Base-by-base conservation (phyloP, 2,329 filamentous ascomycete genomes). In the Raffaelea deltoideospora region DNA sequence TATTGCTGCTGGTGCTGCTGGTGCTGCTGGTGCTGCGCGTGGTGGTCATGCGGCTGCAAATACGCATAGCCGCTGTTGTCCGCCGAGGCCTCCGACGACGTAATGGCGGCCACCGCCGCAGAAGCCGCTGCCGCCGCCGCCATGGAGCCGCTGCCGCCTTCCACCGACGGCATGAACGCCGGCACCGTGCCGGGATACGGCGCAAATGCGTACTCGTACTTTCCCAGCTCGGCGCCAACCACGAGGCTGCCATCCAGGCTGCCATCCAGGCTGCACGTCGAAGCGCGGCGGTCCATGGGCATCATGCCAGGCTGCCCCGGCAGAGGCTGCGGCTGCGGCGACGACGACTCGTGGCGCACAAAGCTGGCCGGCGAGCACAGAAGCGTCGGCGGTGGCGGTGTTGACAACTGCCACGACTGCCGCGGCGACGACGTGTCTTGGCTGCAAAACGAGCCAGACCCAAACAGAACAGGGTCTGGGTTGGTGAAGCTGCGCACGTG, bases 131-230 rank as follows among this genome's bases (percentile, higher is more conserved):
- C 21, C 4, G 20, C 33, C 15, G 33, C 27, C 5, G 10, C 10
- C 19, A 38, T 30, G 18, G 31, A n/a, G 2, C 33, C 8, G 21
- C 27, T 11, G 14, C 6, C 27, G 21, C 9, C 17, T 4, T 17
- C 6, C 11, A 10, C 18, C n/a, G 18, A 14, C 10, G 30, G 30
- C 32, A 68, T 52, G 47, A 66, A 70, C 27, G 66, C 57, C 9
- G 46, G 42, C 55, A 85, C 33, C n/a, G 43, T 67, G 48, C 81
- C 77, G 40, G 79, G 78, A 58, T 90, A 93, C 33, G 81, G 82
- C n/a, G 85, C 79, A 60, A 84, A 92, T 41, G 78, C 79, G 58
- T 77, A 88, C 46, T 76, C 76, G 48, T 69, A 44, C 31, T 45
- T 39, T 29, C 10, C 74, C 38, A 84, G 26, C 72, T 65, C 33